These are phyloP conservation scores for Auriculariales sp. DNA, from an alignment of 768 basidiomycete species.

Conservation along the genomic window DNA sequence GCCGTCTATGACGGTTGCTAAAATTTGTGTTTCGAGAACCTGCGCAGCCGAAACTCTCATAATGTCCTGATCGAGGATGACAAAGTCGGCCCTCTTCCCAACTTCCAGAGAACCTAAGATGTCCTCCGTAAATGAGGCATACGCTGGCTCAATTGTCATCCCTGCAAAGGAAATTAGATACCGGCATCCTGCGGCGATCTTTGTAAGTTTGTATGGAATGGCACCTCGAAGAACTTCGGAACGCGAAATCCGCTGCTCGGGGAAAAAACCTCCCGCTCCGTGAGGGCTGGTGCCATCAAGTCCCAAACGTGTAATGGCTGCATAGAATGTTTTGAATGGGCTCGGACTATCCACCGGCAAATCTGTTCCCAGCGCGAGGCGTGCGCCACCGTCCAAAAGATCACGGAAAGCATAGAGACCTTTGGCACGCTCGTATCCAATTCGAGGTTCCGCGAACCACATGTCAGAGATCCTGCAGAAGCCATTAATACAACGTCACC, in stretches of 20 bases:
- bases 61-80: constrained; percentile 68
- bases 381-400: constrained; percentile 43
- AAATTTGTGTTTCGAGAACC: constrained; percentile 50
- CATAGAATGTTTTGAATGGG: constrained; percentile 80
- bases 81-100: constrained; percentile 82
- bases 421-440: constrained; percentile 63
- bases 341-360: constrained; percentile 90
- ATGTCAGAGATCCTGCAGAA: constrained; percentile 67
- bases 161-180: constrained; percentile 19
- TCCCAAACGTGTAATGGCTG: constrained; percentile 63
- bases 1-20: constrained; percentile 67
- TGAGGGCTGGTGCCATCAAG: constrained; percentile 67
- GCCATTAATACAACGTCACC: constrained; percentile 1
- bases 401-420: constrained; percentile 85
- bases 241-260: constrained; percentile 57
- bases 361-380: constrained; percentile 41
- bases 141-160: constrained; percentile 83
- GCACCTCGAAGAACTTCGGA: constrained; percentile 65
- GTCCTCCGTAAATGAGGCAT: constrained; percentile 67
- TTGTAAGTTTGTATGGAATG: too few relatives aligned
- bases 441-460: constrained; percentile 75
- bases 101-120: constrained; percentile 53
- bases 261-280: constrained; percentile 68
- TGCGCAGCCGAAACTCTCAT: constrained; percentile 47
- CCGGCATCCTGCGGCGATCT: too few relatives aligned